Evolutionary conservation across 768 basidiomycete species (phyloP).

Genomic region (Tulasnella sp.): DNA sequence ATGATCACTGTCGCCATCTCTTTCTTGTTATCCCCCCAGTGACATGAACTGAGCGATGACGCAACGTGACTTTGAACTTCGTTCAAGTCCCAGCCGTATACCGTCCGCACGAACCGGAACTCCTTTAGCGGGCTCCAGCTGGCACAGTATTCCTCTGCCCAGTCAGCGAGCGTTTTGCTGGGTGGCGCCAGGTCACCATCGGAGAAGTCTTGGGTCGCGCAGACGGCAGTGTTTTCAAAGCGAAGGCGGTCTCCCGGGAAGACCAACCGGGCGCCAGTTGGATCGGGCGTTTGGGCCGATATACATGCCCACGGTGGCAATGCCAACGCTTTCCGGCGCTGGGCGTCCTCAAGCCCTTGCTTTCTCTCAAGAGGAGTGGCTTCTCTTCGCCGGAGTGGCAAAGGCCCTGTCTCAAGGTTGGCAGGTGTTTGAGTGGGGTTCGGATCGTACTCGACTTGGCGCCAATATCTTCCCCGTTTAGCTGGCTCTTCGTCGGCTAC

Average conservation of each 20-base stretch:
- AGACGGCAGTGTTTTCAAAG: not conserved
- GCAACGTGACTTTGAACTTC: not conserved
- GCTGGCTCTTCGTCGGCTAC: conserved; percentile 5
- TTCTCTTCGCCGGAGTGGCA: not conserved
- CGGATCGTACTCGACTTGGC: not conserved
- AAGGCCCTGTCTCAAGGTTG: not conserved
- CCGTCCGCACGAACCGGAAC: not conserved
- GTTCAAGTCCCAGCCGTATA: conserved; percentile 10
- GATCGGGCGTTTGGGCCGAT: not conserved
- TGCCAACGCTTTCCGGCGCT: not conserved
- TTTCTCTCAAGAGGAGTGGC: not conserved
- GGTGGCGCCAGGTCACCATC: not conserved
- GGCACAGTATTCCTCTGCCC: conserved; percentile 18
- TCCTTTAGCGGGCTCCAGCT: conserved; percentile 14
- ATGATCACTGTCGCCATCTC: not conserved
- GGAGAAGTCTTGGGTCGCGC: not conserved
- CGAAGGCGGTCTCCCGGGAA: not conserved
- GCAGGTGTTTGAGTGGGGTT: not conserved
- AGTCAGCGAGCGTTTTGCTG: not conserved
- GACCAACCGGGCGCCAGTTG: not conserved
- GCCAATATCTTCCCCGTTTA: not conserved
- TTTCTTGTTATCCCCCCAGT: not conserved
- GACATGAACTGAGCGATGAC: not conserved
- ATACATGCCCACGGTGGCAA: conserved; percentile 2
- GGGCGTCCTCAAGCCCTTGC: not conserved